phyloP scores from a whole-genome alignment of 2,329 filamentous ascomycete species.

The Plectosphaerella cucumerina region DNA sequence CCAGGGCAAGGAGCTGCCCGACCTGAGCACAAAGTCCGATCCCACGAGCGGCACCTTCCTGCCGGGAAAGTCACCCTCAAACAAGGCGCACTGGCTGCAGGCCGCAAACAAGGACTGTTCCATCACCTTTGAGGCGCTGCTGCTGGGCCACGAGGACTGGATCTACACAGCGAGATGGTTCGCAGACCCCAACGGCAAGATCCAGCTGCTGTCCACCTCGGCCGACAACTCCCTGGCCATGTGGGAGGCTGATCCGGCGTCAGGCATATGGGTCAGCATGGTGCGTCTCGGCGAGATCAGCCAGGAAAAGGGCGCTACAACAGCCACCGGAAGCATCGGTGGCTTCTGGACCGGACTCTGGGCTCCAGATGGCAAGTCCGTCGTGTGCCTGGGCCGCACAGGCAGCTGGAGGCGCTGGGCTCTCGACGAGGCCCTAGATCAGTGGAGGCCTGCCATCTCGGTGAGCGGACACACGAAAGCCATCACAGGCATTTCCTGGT shows the following conservation, averaged over 20 bases:
- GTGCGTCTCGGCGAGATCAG: conserved; percentile 90
- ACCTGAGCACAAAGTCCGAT: conserved; percentile 51
- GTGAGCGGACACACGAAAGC: conserved; percentile 80
- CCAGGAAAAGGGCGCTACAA: conserved; percentile 90
- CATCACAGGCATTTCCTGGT: conserved; percentile 81
- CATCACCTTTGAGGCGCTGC: conserved; percentile 86
- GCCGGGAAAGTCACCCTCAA: conserved; percentile 72
- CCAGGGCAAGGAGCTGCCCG: conserved; percentile 60
- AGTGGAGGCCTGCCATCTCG: conserved; percentile 74
- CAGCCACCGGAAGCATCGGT: conserved; percentile 90
- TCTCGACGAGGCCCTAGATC: conserved; percentile 53
- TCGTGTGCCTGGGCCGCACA: conserved; percentile 82
- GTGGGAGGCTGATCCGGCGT: conserved; percentile 80
- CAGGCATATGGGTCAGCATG: conserved; percentile 86
- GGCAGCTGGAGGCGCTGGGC: conserved; percentile 91
- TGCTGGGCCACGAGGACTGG: conserved; percentile 97
- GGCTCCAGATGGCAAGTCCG: conserved; percentile 70
- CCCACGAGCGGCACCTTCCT: conserved; percentile 54
- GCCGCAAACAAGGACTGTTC: conserved; percentile 62
- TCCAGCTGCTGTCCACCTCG: conserved; percentile 81
- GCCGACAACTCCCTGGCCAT: conserved; percentile 93
- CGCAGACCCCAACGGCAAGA: conserved; percentile 40
- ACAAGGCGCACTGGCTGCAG: conserved; percentile 79
- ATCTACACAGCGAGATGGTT: conserved; percentile 86
- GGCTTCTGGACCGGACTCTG: conserved; percentile 96